A percentile compares a stretch with the other conserved stretches of the same genome.
Evolutionary conservation across 768 basidiomycete genomes (phyloP).

Genomic region (Leccinum variicolor): DNA sequence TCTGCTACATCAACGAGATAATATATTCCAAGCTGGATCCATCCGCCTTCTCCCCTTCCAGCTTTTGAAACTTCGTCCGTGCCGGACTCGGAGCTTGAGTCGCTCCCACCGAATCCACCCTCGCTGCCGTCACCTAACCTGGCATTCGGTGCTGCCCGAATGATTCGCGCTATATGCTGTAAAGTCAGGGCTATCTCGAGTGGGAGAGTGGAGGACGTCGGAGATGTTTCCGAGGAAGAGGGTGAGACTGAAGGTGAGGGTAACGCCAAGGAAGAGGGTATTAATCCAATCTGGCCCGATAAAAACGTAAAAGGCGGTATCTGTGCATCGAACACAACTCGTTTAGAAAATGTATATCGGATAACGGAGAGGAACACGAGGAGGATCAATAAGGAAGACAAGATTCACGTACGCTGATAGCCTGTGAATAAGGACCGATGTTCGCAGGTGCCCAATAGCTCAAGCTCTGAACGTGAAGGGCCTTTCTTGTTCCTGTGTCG

Average conservation of each 20-base stretch:
- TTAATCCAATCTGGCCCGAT: constrained; percentile 92
- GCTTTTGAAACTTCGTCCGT: constrained; percentile 34
- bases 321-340: constrained; percentile 35
- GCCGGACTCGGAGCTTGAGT: constrained; percentile 1
- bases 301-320: constrained; percentile 75
- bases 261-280: constrained; percentile 73
- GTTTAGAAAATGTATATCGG: background rate
- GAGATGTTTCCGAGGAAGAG: constrained; percentile 44
- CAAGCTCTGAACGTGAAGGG: constrained; percentile 90
- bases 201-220: constrained; percentile 48
- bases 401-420: constrained; percentile 60
- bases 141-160: constrained; percentile 50
- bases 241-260: constrained; percentile 41
- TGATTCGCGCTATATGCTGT: constrained; percentile 77
- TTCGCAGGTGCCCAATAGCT: constrained; percentile 99
- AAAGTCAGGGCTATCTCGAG: constrained; percentile 69
- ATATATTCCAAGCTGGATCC: constrained; percentile 62
- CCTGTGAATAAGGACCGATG: constrained; percentile 98
- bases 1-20: constrained; percentile 56
- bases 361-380: background rate
- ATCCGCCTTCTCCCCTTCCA: constrained; percentile 37
- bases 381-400: background rate
- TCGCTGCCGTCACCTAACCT: constrained; percentile 29
- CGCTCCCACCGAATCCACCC: constrained; percentile 24
- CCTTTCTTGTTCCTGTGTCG: constrained; percentile 47